Evolutionary conservation across 2,329 filamentous ascomycete species (phyloP).

Genomic region (Herpotrichia juniperi): DNA sequence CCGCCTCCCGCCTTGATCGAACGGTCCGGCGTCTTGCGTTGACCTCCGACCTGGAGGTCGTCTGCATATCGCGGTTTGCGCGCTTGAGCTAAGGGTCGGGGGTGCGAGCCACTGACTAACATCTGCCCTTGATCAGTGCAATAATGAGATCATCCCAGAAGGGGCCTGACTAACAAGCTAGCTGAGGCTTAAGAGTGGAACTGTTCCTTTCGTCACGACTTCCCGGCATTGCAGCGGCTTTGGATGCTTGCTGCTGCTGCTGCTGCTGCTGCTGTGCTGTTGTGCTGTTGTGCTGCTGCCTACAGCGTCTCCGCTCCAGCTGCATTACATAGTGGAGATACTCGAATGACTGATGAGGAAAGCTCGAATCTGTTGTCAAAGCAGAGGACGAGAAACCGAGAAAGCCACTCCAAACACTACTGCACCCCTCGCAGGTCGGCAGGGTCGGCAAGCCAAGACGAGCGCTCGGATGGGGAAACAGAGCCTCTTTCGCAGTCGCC

Average conservation of each 20-base stretch:
- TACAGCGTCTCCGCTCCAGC: slow-evolving; percentile 11
- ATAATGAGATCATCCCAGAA: slow-evolving; percentile 19
- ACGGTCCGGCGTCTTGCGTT: neutral
- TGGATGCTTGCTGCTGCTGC: no score
- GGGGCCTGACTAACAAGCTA: slow-evolving; percentile 20
- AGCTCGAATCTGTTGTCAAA: neutral
- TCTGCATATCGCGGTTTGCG: slow-evolving; percentile 36
- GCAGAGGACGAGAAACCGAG: neutral
- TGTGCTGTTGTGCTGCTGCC: slow-evolving; percentile 8
- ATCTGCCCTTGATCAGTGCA: slow-evolving; percentile 3
- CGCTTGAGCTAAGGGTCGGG: slow-evolving; percentile 22
- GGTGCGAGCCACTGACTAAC: slow-evolving; percentile 1
- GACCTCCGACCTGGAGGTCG: slow-evolving; percentile 1
- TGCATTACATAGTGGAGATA: neutral
- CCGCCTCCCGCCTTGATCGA: slow-evolving; percentile 9
- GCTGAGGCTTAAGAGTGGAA: slow-evolving; percentile 19
- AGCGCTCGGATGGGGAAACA: slow-evolving; percentile 43
- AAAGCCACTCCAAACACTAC: slow-evolving; percentile 2
- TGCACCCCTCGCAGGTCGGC: slow-evolving; percentile 16
- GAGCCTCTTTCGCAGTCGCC: slow-evolving; percentile 34
- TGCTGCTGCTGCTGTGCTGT: no score
- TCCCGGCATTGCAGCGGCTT: slow-evolving; percentile 7
- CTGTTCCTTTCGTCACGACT: slow-evolving; percentile 17
- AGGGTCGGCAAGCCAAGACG: slow-evolving; percentile 28
- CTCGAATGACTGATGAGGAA: neutral